phyloP scores from a whole-genome alignment of 139 green algal species.

The Cymbomonas tetramitiformis region DNA sequence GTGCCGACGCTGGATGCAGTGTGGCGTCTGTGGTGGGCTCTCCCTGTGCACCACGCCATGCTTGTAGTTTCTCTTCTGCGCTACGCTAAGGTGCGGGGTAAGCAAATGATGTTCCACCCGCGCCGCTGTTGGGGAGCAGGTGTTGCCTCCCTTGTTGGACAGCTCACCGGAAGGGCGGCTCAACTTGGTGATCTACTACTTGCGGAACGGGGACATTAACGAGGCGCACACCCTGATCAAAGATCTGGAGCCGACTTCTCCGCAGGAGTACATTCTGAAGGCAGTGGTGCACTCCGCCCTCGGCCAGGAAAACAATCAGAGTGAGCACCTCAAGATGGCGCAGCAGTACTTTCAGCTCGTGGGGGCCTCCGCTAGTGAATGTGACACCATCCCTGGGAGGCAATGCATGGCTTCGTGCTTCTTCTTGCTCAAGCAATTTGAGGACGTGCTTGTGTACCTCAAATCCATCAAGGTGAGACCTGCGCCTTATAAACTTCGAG shows the following conservation, averaged over 20 bases:
- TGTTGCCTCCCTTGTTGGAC: conserved; percentile 46
- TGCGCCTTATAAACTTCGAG: too few species aligned
- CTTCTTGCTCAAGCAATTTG: conserved; percentile 61
- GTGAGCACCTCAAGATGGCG: conserved; percentile 50
- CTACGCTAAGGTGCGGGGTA: too few species aligned
- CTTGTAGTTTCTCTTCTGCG: too few species aligned
- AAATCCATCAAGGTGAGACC: conserved; percentile 16
- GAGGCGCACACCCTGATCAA: conserved; percentile 57
- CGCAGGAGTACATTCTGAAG: conserved; percentile 72
- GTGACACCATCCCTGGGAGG: conserved; percentile 67
- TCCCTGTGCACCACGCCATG: too few species aligned
- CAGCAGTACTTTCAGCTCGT: conserved; percentile 70
- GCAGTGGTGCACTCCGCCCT: conserved; percentile 51
- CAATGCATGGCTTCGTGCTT: conserved; percentile 74
- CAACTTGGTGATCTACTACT: conserved; percentile 69
- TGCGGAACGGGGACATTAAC: conserved; percentile 36
- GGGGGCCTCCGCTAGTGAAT: conserved; percentile 48
- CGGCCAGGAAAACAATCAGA: conserved; percentile 41
- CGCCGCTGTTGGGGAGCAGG: too few species aligned
- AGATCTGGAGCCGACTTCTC: conserved; percentile 51
- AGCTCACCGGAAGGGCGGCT: conserved; percentile 54
- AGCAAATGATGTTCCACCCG: conserved; percentile 29
- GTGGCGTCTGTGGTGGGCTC: too few species aligned
- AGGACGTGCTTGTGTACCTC: conserved; percentile 52
- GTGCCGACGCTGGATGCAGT: too few species aligned